Base-by-base conservation (phyloP, 768 basidiomycete species). In the Hygrophorus pudorinus region DNA sequence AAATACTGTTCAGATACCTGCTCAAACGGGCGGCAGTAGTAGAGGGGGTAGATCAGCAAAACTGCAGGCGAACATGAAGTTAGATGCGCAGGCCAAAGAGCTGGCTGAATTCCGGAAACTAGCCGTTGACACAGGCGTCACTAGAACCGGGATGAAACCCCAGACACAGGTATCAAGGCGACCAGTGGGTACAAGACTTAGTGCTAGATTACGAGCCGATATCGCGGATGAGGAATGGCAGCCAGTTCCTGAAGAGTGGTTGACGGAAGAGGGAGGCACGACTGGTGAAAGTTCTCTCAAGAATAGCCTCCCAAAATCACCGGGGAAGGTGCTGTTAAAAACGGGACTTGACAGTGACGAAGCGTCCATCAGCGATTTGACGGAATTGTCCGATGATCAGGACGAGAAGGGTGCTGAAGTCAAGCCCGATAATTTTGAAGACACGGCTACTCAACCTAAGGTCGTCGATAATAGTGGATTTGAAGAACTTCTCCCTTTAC, bases 161-260 rank as follows among this genome's bases (percentile, higher is more conserved):
- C 32, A 38, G 16, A 42, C 33, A 21, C 43, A 16, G 16, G 18
- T 28, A 36, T 8, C 21, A n/a, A 21, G 28, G 18, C 65, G 61
- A 42, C 58, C 67, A 5, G 49, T 70, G 20, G 84, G 85, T 2
- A 81, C 80, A 3, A 67, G 85, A 20, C 56, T 76, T 2, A 89
- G 85, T 54, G 72, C 78, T 1, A 70, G 86, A 33, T 58, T 88
- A 48, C 67, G 82, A 35, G 79, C 78, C 12, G 46, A 64, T 2
- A 58, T 62, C 34, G 70, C 56, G 10, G 67, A 75, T n/a, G 79
- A 78, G 2, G 81, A 76, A 52, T 90, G 86, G 88, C 84, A 90
- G 60, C 68, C 75, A 45, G 72, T 90, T 18, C 88, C 87, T 0
- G 72, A 79, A 7, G 85, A 85, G 54, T 89, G 85, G 86, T 54